Evolutionary conservation across 1,284 basidiomycete genomes (phyloP).

Genomic region (Melampsora americana): DNA sequence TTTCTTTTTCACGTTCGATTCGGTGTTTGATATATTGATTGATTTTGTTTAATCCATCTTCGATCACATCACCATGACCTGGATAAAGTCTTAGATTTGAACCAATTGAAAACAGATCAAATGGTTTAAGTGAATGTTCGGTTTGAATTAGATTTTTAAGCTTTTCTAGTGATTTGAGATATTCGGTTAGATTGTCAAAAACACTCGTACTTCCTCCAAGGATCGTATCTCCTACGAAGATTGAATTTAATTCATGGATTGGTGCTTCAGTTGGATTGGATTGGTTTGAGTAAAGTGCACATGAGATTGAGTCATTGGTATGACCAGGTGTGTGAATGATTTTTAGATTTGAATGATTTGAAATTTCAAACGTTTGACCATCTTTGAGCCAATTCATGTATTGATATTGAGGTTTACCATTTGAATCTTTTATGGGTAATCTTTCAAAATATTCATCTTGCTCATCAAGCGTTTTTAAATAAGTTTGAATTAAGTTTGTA

Average conservation of each 20-base stretch:
- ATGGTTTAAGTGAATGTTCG: conserved; percentile 50
- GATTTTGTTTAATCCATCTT: conserved; percentile 62
- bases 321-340: conserved; percentile 87
- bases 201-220: conserved; percentile 86
- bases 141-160: conserved; percentile 58
- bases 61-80: conserved; percentile 77
- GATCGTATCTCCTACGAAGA: conserved; percentile 87
- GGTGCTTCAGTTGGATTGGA: background rate
- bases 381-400: conserved; percentile 45
- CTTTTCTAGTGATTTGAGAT: conserved; percentile 67
- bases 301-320: conserved; percentile 76
- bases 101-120: conserved; percentile 45
- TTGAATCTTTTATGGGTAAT: background rate
- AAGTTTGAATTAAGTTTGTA: too few species aligned
- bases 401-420: conserved; percentile 48
- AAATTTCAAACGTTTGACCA: conserved; percentile 4
- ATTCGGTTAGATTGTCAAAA: conserved; percentile 76
- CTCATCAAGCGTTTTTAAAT: too few species aligned
- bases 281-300: conserved; percentile 18
- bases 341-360: conserved; percentile 59
- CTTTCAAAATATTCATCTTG: too few species aligned
- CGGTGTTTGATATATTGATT: conserved; percentile 75
- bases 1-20: conserved; percentile 74
- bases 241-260: conserved; percentile 60
- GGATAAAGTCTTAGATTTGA: conserved; percentile 65